Base-by-base conservation (phyloP, 2,329 filamentous ascomycete species). In the Taxawa tesnikishii region DNA sequence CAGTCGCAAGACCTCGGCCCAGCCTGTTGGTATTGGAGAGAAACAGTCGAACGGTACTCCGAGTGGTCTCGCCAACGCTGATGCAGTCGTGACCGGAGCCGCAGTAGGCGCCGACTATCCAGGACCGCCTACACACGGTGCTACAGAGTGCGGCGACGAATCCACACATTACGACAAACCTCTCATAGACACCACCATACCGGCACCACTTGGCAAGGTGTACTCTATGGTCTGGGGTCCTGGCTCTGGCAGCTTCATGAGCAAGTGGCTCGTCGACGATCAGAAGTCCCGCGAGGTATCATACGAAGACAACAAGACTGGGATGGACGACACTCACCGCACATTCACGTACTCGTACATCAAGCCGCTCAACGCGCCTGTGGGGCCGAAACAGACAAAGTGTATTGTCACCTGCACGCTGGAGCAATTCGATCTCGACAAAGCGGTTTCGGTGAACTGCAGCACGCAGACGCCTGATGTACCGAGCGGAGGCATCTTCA, bases 381-480 rank as follows among this genome's bases (percentile, higher is more conserved):
- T 98, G 42, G 90, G 90, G 0, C 90, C 90, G 1, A 90, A 73
- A 52, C 83, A 94, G 60, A 98, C 90, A 9, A 94, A 93, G 51
- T 98, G 90, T 54, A 79, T 92, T 37, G 85, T 84, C 30, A 80
- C 75, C 1, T 85, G 94, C 56, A 80, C 70, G 4, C 51, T 98
- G n/a, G 87, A 96, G 38, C 67, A 70, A 28, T 65, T 92, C 17
- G 88, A 98, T 51, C 65, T 92, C 11, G 88, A 96, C 34, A 93
- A 87, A 53, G 74, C 82, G 2, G 74, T 94, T 35, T 82, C 79
- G 32, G 67, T 98, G n/a, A 75, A 75, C 3, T 75, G 84, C 35
- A 78, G 75, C 17, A 94, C 85, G 0, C 81, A 88, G 48, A 98
- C 81, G 10, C 90, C 90, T 0, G 92, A 98, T 53, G 90, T 98